phyloP scores from a whole-genome alignment of 805 yeast species.

The Yarrowia bubula region DNA sequence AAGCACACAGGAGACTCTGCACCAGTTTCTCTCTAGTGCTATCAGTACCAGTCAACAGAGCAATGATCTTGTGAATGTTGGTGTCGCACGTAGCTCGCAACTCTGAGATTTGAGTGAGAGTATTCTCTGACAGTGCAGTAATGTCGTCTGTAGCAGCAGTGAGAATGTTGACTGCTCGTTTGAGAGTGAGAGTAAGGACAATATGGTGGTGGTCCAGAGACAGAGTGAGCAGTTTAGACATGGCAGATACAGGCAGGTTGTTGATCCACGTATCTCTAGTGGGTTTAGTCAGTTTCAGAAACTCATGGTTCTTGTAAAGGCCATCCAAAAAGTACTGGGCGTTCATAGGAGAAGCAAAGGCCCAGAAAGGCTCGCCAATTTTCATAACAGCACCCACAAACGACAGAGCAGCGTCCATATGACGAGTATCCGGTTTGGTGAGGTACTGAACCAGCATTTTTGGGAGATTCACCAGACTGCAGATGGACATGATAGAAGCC shows the following conservation, averaged over 20 bases:
- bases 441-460: neutral
- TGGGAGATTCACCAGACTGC: conserved; percentile 7
- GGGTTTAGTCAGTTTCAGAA: neutral
- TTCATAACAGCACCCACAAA: conserved; percentile 12
- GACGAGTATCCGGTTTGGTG: neutral
- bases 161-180: neutral
- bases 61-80: neutral
- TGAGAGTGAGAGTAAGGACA: neutral
- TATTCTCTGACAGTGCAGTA: neutral
- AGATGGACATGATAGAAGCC: conserved; percentile 1
- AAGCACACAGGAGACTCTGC: neutral
- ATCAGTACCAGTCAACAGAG: neutral
- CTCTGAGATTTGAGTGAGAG: neutral
- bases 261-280: conserved; percentile 10
- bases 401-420: conserved; percentile 4
- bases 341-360: conserved; percentile 7
- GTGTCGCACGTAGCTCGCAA: conserved; percentile 7
- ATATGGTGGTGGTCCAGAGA: neutral
- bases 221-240: neutral
- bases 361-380: conserved; percentile 15
- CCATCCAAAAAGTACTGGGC: conserved; percentile 17
- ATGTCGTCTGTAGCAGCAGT: neutral
- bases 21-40: neutral
- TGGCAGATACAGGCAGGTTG: neutral
- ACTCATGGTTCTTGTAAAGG: conserved; percentile 5